Evolutionary conservation across 345 rosid genomes (phyloP).

Genomic region (Citrus cavaleriei): DNA sequence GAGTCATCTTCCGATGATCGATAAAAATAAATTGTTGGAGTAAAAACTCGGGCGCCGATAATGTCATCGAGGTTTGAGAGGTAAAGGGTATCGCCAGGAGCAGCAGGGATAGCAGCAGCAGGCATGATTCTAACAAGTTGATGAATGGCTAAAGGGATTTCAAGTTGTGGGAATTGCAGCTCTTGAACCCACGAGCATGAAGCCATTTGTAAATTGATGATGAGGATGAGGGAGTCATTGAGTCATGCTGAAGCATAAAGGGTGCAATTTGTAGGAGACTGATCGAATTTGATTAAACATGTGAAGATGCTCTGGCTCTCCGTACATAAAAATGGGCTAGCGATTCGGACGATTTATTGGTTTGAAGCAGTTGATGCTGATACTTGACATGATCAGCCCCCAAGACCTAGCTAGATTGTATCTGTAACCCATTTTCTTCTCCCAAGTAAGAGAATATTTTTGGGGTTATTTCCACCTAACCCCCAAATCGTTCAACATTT

Average conservation of each 20-base stretch:
- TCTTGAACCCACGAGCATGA: conserved; percentile 59
- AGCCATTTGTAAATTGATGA: conserved; percentile 39
- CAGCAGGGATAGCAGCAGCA: conserved; percentile 49
- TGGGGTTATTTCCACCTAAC: too few species aligned
- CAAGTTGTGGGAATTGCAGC: conserved; percentile 46
- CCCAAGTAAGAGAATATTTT: too few species aligned
- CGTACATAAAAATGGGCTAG: neutral
- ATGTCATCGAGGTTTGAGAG: conserved; percentile 87
- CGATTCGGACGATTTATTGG: conserved; percentile 26
- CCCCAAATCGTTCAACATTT: too few species aligned
- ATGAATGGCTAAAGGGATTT: conserved; percentile 43
- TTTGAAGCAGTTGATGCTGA: conserved; percentile 25
- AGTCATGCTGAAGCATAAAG: neutral
- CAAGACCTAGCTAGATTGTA: neutral
- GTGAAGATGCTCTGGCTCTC: conserved; percentile 11
- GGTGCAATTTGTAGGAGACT: conserved; percentile 21
- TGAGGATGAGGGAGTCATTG: neutral
- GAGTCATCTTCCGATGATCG: conserved; percentile 9
- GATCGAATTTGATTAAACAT: neutral
- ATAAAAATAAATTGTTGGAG: conserved; percentile 84
- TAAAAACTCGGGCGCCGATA: conserved; percentile 76
- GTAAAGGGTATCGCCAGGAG: conserved; percentile 50
- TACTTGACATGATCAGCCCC: conserved; percentile 27
- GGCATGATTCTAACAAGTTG: conserved; percentile 41
- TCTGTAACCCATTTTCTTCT: neutral